Conservation (phyloP, 1,139 yeast species). For the Blastobotrys buckinghamii region DNA sequence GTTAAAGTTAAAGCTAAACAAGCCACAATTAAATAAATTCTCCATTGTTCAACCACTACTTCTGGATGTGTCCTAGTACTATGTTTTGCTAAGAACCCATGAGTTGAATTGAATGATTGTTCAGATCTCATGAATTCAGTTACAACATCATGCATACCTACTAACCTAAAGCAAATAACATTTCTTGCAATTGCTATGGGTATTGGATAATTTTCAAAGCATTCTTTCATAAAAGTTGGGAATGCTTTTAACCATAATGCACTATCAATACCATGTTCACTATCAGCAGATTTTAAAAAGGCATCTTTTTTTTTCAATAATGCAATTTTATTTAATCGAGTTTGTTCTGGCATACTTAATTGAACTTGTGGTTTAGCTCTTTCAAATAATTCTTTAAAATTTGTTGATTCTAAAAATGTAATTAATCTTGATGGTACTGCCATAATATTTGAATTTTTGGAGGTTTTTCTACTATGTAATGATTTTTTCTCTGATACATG, state of each 20-base stretch:
- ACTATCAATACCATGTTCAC: conserved; percentile 91
- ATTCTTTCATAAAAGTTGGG: conserved; percentile 64
- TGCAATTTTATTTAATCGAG: conserved; percentile 59
- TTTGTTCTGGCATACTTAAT: conserved; percentile 75
- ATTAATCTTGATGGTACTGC: conserved; percentile 78
- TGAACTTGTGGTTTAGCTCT: conserved; percentile 46
- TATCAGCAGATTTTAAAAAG: conserved; percentile 70
- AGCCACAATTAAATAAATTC: conserved; percentile 80
- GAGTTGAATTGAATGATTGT: conserved; percentile 9
- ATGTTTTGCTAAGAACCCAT: conserved; percentile 22
- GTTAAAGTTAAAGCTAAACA: conserved; percentile 90
- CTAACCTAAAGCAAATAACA: conserved; percentile 83
- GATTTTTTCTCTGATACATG: conserved; percentile 17
- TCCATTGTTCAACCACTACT: conserved; percentile 79
- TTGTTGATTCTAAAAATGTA: conserved; percentile 66
- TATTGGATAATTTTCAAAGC: conserved; percentile 82
- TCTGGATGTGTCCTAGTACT: conserved; percentile 54
- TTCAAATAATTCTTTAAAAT: conserved; percentile 56
- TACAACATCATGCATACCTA: conserved; percentile 81
- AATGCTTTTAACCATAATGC: conserved; percentile 91
- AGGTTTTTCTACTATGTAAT: conserved; percentile 19
- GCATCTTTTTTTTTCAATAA: conserved; percentile 52
- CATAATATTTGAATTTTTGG: conserved; percentile 16
- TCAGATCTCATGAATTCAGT: conserved; percentile 53
- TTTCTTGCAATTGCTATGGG: conserved; percentile 92